Percentiles rank a stretch among this genome's conserved stretches.
phyloP scores from a whole-genome alignment of 2,329 filamentous ascomycete species.

The Ceratocystis cacaofunesta region DNA sequence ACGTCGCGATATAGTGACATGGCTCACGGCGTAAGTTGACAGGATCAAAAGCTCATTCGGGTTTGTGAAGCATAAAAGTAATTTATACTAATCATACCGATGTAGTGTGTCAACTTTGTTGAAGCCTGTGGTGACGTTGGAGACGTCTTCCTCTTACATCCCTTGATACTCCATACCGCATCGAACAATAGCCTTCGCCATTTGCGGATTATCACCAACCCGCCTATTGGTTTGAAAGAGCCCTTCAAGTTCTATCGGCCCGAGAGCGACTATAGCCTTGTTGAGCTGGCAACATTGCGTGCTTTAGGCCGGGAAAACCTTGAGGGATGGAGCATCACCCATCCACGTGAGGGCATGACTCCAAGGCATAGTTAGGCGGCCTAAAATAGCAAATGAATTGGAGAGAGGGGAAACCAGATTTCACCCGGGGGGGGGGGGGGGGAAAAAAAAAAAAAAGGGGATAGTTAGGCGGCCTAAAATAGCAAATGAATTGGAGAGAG shows the following conservation, averaged over 20 bases:
- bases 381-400: no score
- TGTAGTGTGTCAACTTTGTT: constrained; percentile 32
- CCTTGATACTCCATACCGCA: constrained; percentile 44
- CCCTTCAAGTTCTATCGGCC: constrained; percentile 26
- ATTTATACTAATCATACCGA: background rate
- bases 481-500: no score
- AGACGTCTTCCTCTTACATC: constrained; percentile 45
- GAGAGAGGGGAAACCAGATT: no score
- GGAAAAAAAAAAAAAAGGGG: no score
- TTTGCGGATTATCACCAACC: constrained; percentile 22
- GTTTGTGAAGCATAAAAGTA: background rate
- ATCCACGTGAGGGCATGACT: constrained; percentile 34
- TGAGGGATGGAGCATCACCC: constrained; percentile 37
- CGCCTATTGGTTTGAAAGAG: constrained; percentile 33
- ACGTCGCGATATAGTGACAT: constrained; percentile 32
- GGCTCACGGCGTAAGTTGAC: constrained; percentile 20
- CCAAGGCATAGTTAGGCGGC: constrained; percentile 20
- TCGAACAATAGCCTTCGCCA: constrained; percentile 24
- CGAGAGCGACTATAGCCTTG: constrained; percentile 36
- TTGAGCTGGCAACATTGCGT: constrained; percentile 40
- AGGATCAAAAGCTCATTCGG: background rate
- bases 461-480: no score
- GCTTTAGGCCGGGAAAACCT: constrained; percentile 34
- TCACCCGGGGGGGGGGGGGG: no score
- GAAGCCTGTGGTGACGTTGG: constrained; percentile 40